Evolutionary conservation across 1,284 basidiomycete species (phyloP), one percentile per base, ranked within the genome.

Genomic region (Puccinia polysora): DNA sequence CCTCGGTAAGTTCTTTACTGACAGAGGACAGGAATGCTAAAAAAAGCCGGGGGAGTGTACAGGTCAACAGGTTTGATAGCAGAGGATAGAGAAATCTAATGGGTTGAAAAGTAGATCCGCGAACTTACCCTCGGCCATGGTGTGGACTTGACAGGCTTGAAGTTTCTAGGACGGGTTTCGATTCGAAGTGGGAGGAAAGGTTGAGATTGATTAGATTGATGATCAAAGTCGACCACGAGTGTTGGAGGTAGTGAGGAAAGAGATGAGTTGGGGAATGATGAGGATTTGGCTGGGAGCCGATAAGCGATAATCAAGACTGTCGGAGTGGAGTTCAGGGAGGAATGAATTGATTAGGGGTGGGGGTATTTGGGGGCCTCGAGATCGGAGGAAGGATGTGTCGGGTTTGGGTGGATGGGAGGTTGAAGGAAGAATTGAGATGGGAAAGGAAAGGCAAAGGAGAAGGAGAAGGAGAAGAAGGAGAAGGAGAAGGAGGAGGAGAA

Each of bases 21-120:
- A 69, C 65, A 25, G 65, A 69, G 43, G 65, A 69, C 53, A 69
- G 59, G 25, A 69, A 69, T 3, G 65, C 65, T 69, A n/a, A n/a
- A n/a, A n/a, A n/a, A n/a, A n/a, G n/a, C n/a, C n/a, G 36, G 55
- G n/a, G 36, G 30, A 32, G 56, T 25, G 8, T 30, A 12, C 15
- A 28, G 6, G 34, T 52, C 38, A 38, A 25, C 1, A 20, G 38
- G 34, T 25, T 25, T n/a, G 45, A 43, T 43, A 63, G 43, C 14
- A 4, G 25, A 62, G 15, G 18, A 15, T 56, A 20, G 23, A 23
- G 2, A 20, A 49, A 47, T 20, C 8, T 28, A 30, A 10, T 6
- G n/a, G 18, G 32, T 15, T 43, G 23, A 14, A 47, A 47, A 20
- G 20, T 8, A 34, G n/a, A 6, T 10, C 5, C 14, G 1, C 23